phyloP scores from a whole-genome alignment of 257 asterid genomes.

The Nicotiana obtusifolia region DNA sequence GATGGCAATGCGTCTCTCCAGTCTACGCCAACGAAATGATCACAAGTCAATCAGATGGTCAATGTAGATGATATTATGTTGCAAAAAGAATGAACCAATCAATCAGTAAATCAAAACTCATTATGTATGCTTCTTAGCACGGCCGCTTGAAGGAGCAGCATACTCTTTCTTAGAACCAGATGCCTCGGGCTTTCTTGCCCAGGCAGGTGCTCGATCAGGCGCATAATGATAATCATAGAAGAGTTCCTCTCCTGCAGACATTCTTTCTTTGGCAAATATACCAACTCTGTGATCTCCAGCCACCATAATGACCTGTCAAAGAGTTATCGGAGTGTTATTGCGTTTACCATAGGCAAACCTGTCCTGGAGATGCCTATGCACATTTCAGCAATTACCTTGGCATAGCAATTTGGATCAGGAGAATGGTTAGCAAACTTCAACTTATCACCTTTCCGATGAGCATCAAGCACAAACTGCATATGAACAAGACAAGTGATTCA shows the following conservation, averaged over 20 bases:
- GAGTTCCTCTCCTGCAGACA: constrained; percentile 78
- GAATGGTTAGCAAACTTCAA: constrained; percentile 93
- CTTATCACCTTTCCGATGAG: constrained; percentile 83
- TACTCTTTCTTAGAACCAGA: constrained; percentile 42
- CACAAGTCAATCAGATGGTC: constrained; percentile 24
- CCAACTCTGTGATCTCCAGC: constrained; percentile 95
- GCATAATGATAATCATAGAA: constrained; percentile 84
- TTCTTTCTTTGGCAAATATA: constrained; percentile 80
- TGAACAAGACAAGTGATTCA: constrained; percentile 13
- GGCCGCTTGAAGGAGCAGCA: constrained; percentile 28
- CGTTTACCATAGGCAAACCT: not conserved
- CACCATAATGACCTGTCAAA: constrained; percentile 79
- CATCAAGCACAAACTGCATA: constrained; percentile 85
- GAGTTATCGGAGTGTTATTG: not conserved
- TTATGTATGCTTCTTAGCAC: constrained; percentile 36
- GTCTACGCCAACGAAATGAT: constrained; percentile 24
- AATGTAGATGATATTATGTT: not conserved
- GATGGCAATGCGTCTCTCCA: constrained; percentile 24
- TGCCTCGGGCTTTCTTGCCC: constrained; percentile 91
- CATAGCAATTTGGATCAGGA: constrained; percentile 90
- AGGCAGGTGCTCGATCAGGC: constrained; percentile 76
- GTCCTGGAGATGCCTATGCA: not conserved
- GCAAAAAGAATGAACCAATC: constrained; percentile 18
- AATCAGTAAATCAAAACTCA: not conserved
- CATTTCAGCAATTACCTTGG: constrained; percentile 49